Evolutionary conservation across 2,329 filamentous ascomycete species (phyloP), one percentile per base, ranked within the genome.

Genomic region (Orbilia quercus): DNA sequence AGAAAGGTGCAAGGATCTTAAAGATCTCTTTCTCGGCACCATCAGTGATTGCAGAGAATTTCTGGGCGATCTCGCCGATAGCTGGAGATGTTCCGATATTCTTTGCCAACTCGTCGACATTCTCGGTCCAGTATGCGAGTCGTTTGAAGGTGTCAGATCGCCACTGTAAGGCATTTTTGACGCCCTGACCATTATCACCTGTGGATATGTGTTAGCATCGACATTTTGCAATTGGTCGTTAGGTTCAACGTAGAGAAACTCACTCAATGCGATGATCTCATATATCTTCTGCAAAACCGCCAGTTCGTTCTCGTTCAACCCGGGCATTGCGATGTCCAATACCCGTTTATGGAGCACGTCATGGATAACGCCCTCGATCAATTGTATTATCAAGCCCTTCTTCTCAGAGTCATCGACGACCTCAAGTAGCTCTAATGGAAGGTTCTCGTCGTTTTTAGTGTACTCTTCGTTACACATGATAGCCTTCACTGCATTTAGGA

Each of bases 341-440:
- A 73, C 40, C 16, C 44, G 60, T 18, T 55, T 65, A n/a, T 57
- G 31, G 16, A 73, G 28, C 7, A 73, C n/a, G 20, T 55, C 53
- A 22, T 73, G 69, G 18, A 73, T 57, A 11, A 73, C 69, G 20
- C 69, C 60, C 16, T 62, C 60, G 6, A 65, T 66, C 40, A 73
- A 62, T 28, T 47, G 66, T n/a, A 48, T 60, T 54, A 66, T 42
- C 16, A 73, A 23, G 0, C 54, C 34, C 40, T 73, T 73, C 47
- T 55, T 65, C 25, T 73, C 60, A 0, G 20, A 12, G 1, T 62
- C 69, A 11, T 60, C 60, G 9, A 73, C 60, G 2, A 66, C 54
- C 23, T 62, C 69, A 6, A 65, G 25, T n/a, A 73, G 47, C 7
- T 25, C 22, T 16, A 51, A 31, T 7, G 69, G 60, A 14, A 66